Conservation (phyloP, 129 eudicot species). For the Artemisia tridentata region DNA sequence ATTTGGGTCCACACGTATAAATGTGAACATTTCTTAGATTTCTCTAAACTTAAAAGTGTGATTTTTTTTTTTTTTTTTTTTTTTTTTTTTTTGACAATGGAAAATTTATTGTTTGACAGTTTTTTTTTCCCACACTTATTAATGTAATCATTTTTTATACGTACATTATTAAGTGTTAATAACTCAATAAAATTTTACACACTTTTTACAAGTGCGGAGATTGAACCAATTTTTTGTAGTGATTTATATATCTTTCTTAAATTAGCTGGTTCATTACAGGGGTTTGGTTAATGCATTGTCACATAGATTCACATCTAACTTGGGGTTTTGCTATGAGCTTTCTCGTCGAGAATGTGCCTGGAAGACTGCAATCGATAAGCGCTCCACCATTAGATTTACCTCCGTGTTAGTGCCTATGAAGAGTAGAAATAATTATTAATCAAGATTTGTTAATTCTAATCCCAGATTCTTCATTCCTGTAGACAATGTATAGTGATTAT, state of each 20-base stretch:
- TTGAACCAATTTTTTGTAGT: no score
- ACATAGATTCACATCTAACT: constrained; percentile 33
- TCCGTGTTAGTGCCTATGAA: neutral
- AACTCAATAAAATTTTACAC: no score
- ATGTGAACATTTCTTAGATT: no score
- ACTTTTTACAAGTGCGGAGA: no score
- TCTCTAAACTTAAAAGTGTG: no score
- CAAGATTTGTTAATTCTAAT: neutral
- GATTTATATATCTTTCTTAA: neutral
- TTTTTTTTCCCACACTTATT: no score
- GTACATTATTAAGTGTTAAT: no score
- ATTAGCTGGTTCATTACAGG: constrained; percentile 19
- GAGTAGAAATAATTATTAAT: neutral
- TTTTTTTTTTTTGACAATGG: no score
- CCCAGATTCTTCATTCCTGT: neutral
- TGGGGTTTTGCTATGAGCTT: constrained; percentile 56
- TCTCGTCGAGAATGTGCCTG: constrained; percentile 43
- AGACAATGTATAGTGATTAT: neutral
- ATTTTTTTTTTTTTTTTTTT: no score
- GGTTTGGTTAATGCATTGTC: constrained; percentile 53
- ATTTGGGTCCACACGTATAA: no score
- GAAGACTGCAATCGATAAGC: neutral
- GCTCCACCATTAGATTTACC: constrained; percentile 10
- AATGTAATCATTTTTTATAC: no score
- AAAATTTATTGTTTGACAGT: no score